Evolutionary conservation across 2,329 filamentous ascomycete species (phyloP).

Genomic region (Corinectria fuckeliana): DNA sequence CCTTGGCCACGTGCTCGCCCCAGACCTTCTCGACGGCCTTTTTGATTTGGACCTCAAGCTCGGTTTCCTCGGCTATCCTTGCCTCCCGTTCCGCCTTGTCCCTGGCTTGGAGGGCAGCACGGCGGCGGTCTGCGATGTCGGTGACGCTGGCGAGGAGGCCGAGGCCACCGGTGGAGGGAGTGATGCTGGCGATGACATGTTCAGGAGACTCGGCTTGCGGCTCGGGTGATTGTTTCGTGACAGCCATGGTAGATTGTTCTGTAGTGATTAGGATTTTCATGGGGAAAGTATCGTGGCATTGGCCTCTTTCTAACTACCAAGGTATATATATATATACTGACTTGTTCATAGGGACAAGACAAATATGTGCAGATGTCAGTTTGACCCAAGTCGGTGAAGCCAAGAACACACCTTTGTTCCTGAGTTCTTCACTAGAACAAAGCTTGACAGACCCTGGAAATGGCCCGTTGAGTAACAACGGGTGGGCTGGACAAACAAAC

Average conservation of each 20-base stretch:
- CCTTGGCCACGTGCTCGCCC: background rate
- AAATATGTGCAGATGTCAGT: too few relatives aligned
- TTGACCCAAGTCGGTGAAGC: background rate
- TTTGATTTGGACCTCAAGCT: background rate
- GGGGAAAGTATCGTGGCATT: background rate
- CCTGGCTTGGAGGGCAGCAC: background rate
- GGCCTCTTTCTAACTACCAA: background rate
- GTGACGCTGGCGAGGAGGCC: background rate
- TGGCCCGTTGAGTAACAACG: too few relatives aligned
- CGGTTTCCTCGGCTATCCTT: background rate
- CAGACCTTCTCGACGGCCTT: background rate
- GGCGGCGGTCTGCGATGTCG: background rate
- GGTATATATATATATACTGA: background rate
- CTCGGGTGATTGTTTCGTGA: background rate
- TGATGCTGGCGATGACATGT: background rate
- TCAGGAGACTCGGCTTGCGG: background rate
- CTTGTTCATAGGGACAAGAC: background rate
- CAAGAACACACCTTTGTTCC: background rate
- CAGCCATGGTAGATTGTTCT: background rate
- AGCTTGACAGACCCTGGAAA: background rate
- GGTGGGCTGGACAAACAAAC: background rate
- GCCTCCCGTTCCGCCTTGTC: background rate
- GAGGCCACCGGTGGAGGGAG: background rate
- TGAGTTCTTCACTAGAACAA: background rate
- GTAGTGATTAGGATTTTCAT: background rate